Conservation (phyloP, 495 filamentous ascomycete species). For the Pseudomonodictys pantanalensis region DNA sequence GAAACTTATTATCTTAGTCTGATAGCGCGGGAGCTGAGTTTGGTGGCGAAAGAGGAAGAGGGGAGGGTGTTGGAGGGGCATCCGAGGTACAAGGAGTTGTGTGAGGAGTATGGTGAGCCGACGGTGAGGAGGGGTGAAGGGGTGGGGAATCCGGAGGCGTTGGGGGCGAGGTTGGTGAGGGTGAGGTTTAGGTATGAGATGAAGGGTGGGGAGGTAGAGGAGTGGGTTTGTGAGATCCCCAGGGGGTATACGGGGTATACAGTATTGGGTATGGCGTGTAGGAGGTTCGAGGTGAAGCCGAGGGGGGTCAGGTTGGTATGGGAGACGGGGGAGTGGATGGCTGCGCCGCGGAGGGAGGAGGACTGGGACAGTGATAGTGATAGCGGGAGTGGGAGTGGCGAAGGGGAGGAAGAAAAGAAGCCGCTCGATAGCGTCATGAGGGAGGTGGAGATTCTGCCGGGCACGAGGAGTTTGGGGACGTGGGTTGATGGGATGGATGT, state of each 20-base stretch:
- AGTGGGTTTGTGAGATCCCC: conserved; percentile 55
- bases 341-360: conserved; percentile 54
- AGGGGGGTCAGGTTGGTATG: conserved; percentile 64
- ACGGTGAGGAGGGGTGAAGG: conserved; percentile 47
- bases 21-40: conserved; percentile 71
- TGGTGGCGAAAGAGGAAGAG: conserved; percentile 54
- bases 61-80: conserved; percentile 56
- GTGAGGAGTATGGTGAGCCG: conserved; percentile 66
- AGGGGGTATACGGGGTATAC: conserved; percentile 74
- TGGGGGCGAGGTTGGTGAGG: conserved; percentile 63
- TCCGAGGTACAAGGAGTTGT: conserved; percentile 68
- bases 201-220: neutral
- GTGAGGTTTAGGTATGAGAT: conserved; percentile 31
- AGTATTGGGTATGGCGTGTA: conserved; percentile 72
- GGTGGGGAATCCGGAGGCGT: conserved; percentile 59
- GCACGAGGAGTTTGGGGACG: conserved; percentile 76
- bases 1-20: conserved; percentile 88
- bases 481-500: conserved; percentile 71
- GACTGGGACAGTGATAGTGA: conserved; percentile 58
- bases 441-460: conserved; percentile 78
- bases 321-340: conserved; percentile 85
- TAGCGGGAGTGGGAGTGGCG: conserved; percentile 50
- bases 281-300: conserved; percentile 63
- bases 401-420: conserved; percentile 30
- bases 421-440: conserved; percentile 60